Percentiles rank a stretch among this genome's conserved stretches.
Evolutionary conservation across 177 flowering plant genomes (phyloP).

Genomic region (Vitis hybrid): DNA sequence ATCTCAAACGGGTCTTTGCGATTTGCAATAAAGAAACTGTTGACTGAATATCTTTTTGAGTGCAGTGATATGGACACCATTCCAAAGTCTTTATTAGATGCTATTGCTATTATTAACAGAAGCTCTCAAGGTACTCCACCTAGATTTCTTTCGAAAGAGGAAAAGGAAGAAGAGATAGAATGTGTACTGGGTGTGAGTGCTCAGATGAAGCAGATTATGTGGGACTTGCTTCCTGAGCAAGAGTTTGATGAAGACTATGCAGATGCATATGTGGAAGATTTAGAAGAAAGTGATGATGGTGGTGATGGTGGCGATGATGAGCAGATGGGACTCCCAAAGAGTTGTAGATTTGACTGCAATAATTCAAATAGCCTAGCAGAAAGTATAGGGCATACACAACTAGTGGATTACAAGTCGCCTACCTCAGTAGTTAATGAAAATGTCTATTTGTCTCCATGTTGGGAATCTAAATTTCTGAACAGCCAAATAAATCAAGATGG

Average conservation of each 20-base stretch:
- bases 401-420: constrained; percentile 9
- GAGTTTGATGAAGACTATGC: constrained; percentile 55
- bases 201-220: constrained; percentile 56
- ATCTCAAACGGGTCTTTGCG: constrained; percentile 33
- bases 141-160: constrained; percentile 28
- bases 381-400: constrained; percentile 44
- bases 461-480: constrained; percentile 11
- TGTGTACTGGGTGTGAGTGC: constrained; percentile 59
- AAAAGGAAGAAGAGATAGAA: constrained; percentile 64
- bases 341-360: constrained; percentile 11
- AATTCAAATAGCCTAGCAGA: constrained; percentile 28
- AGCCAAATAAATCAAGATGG: constrained; percentile 5
- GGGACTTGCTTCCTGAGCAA: constrained; percentile 42
- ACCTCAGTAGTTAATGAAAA: constrained; percentile 5
- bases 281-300: constrained; percentile 48
- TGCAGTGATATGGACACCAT: constrained; percentile 59
- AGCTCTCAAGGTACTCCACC: constrained; percentile 17
- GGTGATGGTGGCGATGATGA: constrained; percentile 21
- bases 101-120: constrained; percentile 49
- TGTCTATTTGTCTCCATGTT: constrained; percentile 7
- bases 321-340: background rate
- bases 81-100: constrained; percentile 45
- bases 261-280: constrained; percentile 68
- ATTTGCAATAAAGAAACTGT: constrained; percentile 38
- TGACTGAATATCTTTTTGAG: constrained; percentile 68